Evolutionary conservation across 345 rosid genomes (phyloP).

Genomic region (Hibiscus syriacus): DNA sequence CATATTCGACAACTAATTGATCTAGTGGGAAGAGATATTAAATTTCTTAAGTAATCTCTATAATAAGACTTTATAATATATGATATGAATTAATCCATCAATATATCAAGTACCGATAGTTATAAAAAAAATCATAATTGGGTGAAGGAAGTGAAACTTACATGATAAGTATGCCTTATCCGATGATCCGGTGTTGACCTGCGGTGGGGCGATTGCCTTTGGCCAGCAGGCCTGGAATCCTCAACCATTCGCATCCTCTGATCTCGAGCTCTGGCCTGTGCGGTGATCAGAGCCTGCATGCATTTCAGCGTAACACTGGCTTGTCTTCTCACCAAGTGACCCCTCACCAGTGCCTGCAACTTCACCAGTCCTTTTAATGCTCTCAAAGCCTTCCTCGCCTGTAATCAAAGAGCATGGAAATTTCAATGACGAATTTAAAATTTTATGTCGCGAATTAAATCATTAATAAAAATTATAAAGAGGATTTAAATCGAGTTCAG

Average conservation of each 20-base stretch:
- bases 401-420: conserved; percentile 5
- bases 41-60: no score
- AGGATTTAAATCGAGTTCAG: no score
- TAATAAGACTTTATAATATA: no score
- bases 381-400: conserved; percentile 86
- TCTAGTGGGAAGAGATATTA: no score
- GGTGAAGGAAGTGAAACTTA: conserved; percentile 20
- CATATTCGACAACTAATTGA: no score
- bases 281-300: conserved; percentile 83
- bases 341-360: conserved; percentile 82
- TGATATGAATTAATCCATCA: no score
- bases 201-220: conserved; percentile 42
- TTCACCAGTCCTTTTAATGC: conserved; percentile 83
- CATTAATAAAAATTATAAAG: no score
- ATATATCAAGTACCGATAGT: no score
- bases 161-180: conserved; percentile 28
- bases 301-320: conserved; percentile 79
- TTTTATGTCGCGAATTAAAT: no score
- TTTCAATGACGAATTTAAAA: no score
- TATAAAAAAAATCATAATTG: no score
- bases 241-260: conserved; percentile 53
- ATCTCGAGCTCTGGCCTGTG: conserved; percentile 66
- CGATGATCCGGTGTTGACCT: conserved; percentile 20
- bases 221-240: conserved; percentile 33
- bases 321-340: conserved; percentile 83